Base-by-base conservation (phyloP, 1,139 yeast species). In the Magnusiomyces sp. region DNA sequence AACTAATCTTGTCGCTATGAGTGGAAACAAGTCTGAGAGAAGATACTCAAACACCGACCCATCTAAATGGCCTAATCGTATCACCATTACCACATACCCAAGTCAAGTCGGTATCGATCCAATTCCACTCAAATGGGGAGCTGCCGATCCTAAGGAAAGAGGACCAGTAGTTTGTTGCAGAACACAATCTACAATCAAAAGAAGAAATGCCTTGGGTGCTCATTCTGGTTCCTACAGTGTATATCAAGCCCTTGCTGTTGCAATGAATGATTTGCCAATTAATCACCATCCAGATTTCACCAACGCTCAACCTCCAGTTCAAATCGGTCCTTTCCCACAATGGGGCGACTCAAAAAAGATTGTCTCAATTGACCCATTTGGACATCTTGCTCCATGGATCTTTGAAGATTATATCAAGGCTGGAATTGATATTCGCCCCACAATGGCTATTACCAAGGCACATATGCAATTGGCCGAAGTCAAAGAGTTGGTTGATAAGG, bases 391-490 rank as follows among this genome's bases (percentile, higher is more conserved):
- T 5, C 83, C 83, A 2, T 76, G 80, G 77, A 53, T 76, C 39
- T 79, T 68, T 59, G 65, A 65, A 46, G 75, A 75, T 17, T 54
- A 70, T 38, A 65, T 74, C 39, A 66, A 66, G 37, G 56, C 62
- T 27, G 70, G 73, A 48, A 75, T 79, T 50, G 80, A 78, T 48
- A 69, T 79, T 50, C 73, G 74, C 56, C 83, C 83, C 51, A 76
- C 83, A 5, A 79, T 79, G 59, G 79, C 83, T 6, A 73, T 79
- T 51, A 79, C 83, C 37, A 77, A 77, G 58, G 83, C 84, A 1
- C 77, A 76, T 57, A 71, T 79, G 72, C 79, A 78, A 55, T 65
- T 79, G 56, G 67, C 72, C 20, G 83, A 79, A 59, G 69, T 79
- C 64, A 71, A 72, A 55, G 77, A 76, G 46, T 79, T 76, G 47